A percentile compares a stretch with the other conserved stretches of the same genome.
These are phyloP conservation scores for Astrephomene gubernaculifera DNA, from an alignment of 139 green algal species.

Conservation along the genomic window DNA sequence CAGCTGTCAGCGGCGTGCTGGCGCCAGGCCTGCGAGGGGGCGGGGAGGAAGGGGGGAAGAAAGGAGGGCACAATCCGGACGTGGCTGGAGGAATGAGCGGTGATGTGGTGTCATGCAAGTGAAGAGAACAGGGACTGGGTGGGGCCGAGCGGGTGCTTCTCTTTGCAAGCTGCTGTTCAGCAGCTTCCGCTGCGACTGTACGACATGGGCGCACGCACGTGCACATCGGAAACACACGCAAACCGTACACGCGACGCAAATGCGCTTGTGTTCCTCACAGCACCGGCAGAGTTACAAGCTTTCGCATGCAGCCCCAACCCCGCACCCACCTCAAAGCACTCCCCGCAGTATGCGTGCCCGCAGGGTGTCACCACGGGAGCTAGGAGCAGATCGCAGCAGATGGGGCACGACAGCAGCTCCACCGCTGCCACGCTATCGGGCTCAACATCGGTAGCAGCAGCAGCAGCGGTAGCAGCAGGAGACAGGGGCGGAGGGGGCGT, in stretches of 20 bases:
- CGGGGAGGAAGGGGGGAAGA: neutral
- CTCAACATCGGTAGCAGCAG: neutral
- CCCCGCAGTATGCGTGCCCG: slow-evolving; percentile 27
- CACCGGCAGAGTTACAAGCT: too few relatives aligned
- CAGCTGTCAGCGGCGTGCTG: neutral
- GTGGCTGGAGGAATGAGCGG: neutral
- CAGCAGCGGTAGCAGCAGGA: neutral
- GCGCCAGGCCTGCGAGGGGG: neutral
- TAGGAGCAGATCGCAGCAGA: slow-evolving; percentile 31
- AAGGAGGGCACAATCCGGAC: neutral
- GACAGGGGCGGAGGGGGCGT: too few relatives aligned
- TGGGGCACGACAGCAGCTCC: slow-evolving; percentile 4
- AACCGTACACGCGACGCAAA: too few relatives aligned
- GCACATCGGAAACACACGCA: too few relatives aligned
- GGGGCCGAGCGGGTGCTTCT: too few relatives aligned
- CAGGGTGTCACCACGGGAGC: slow-evolving; percentile 30
- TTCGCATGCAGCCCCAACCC: too few relatives aligned
- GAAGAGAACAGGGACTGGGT: too few relatives aligned
- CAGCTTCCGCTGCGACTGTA: too few relatives aligned
- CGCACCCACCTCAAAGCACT: slow-evolving; percentile 30
- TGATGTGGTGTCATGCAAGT: too few relatives aligned
- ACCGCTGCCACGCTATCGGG: neutral
- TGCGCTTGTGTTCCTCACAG: too few relatives aligned
- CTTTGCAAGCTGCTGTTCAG: too few relatives aligned
- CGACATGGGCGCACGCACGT: too few relatives aligned